Base-by-base conservation (phyloP, 1,139 yeast genomes). In the Lodderomyces beijingensis region DNA sequence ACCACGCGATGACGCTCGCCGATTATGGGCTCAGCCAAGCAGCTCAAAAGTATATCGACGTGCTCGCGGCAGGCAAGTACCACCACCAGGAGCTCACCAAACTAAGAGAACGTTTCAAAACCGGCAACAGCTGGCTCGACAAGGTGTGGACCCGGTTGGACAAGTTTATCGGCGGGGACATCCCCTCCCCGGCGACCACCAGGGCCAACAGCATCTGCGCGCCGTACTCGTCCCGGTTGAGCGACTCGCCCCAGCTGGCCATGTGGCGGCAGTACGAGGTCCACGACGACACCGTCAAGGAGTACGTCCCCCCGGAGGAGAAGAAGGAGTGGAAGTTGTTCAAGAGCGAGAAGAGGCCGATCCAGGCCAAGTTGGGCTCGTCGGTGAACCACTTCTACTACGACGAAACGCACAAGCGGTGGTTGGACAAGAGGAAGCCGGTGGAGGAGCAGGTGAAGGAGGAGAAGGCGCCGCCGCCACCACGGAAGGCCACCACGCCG, bases 131-230 rank as follows among this genome's bases (percentile, higher is more conserved):
- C 10, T 84, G 82, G 46, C 64, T 88, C 38, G 95, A 88, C 47
- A 82, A 77, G 49, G 80, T 88, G 39, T 84, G 94, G 93, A 91
- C 89, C 6, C 88, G 83, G 33, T 65, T 88, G 40, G 95, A 87
- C 52, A 87, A 87, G 54, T 86, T 89, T 52, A 91, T 91, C 42
- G 96, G 86, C 34, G 91, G 80, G 28, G 96, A 86, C 34, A n/a
- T n/a, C n/a, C n/a, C n/a, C n/a, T n/a, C n/a, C n/a, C n/a, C n/a
- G n/a, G n/a, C n/a, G n/a, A n/a, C n/a, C n/a, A n/a, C n/a, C n/a
- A n/a, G n/a, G n/a, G n/a, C n/a, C n/a, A n/a, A n/a, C n/a, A n/a
- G n/a, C n/a, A n/a, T n/a, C n/a, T 89, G 22, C 22, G 27, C 17
- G 10, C 11, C 25, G 3, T 61, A 61, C 39, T 60, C 70, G 2